Conservation (phyloP, 31 red algal species). For the Porphyra umbilicalis region DNA sequence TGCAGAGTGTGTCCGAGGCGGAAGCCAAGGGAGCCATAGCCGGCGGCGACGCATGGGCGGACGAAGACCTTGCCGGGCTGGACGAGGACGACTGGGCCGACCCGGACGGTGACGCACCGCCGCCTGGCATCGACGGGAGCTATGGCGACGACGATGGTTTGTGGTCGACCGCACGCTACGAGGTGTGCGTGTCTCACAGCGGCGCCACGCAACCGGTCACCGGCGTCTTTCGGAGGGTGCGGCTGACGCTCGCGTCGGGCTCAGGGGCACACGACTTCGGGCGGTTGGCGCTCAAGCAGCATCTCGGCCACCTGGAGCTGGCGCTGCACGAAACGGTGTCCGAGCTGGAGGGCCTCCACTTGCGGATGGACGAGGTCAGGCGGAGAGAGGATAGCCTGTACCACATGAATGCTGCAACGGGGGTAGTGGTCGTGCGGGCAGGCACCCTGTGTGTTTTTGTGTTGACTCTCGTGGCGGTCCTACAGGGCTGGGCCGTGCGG, state of each 20-base stretch:
- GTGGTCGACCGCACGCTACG: background rate
- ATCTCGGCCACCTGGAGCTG: background rate
- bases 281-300: background rate
- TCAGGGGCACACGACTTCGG: background rate
- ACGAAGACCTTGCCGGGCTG: background rate
- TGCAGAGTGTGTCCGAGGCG: background rate
- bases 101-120: background rate
- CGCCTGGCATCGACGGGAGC: background rate
- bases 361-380: background rate
- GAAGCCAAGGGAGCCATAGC: background rate
- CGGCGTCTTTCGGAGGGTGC: background rate
- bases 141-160: background rate
- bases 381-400: background rate
- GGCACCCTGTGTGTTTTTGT: background rate
- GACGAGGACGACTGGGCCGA: background rate
- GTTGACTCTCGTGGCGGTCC: background rate
- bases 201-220: background rate
- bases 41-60: background rate
- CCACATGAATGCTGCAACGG: background rate
- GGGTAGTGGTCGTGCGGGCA: background rate
- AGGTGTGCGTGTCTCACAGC: background rate
- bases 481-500: background rate
- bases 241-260: background rate
- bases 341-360: background rate
- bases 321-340: background rate